Evolutionary conservation across 2,329 filamentous ascomycete species (phyloP).

Genomic region (Diaporthe eres): DNA sequence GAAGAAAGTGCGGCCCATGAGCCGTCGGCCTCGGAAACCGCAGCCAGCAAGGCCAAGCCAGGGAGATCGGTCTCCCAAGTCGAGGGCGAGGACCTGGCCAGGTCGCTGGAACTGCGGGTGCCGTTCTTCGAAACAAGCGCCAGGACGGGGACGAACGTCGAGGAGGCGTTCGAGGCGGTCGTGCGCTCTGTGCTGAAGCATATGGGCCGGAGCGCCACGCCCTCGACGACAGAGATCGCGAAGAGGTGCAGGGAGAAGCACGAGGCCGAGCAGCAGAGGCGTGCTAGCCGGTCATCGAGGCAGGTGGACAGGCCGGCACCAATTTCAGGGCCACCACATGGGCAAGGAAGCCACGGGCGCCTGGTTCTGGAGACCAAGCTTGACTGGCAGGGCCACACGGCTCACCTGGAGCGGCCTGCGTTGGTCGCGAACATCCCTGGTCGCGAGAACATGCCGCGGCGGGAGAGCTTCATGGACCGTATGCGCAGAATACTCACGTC

Average conservation of each 20-base stretch:
- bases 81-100: slow-evolving; percentile 70
- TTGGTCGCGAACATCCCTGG: not conserved
- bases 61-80: slow-evolving; percentile 58
- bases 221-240: not conserved
- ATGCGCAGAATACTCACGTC: slow-evolving; percentile 1
- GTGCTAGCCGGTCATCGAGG: not conserved
- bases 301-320: not conserved
- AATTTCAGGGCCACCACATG: not conserved
- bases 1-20: not conserved
- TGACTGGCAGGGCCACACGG: not conserved
- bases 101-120: slow-evolving; percentile 73
- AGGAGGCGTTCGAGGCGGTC: slow-evolving; percentile 66
- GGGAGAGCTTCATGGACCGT: slow-evolving; percentile 13
- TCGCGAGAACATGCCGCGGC: not conserved
- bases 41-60: not conserved
- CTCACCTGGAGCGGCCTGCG: not conserved
- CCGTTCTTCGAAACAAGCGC: slow-evolving; percentile 82
- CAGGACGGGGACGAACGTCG: slow-evolving; percentile 78
- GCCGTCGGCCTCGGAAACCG: not conserved
- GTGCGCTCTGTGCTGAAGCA: slow-evolving; percentile 46
- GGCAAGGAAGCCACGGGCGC: not conserved
- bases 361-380: not conserved
- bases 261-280: slow-evolving; percentile 22
- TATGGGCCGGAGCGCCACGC: slow-evolving; percentile 38
- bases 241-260: slow-evolving; percentile 4